Conservation (phyloP, 2,329 filamentous ascomycete genomes). For the Chaetomiaceae sp. region DNA sequence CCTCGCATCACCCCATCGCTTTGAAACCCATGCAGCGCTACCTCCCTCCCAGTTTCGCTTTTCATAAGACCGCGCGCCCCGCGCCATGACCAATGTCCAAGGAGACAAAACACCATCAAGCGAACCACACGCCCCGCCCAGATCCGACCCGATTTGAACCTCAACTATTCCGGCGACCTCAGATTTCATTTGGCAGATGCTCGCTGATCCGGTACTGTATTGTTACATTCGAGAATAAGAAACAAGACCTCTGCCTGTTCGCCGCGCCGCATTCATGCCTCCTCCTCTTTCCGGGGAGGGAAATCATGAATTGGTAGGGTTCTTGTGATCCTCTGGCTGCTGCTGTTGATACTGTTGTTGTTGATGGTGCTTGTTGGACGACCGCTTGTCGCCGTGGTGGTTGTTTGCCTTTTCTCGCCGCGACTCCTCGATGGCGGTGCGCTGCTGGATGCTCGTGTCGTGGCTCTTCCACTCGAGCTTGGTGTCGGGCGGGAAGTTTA, state of each 20-base stretch:
- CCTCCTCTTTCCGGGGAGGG: not conserved
- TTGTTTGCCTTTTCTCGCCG: conserved; percentile 74
- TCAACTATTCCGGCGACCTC: not conserved
- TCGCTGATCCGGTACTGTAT: conserved; percentile 20
- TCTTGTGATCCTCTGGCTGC: conserved; percentile 19
- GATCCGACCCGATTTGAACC: not conserved
- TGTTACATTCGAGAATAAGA: no score
- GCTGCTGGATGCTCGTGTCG: conserved; percentile 90
- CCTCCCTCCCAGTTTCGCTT: conserved; percentile 6
- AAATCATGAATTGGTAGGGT: conserved; percentile 11
- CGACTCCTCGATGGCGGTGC: conserved; percentile 84
- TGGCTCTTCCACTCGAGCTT: conserved; percentile 94
- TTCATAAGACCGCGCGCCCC: conserved; percentile 7
- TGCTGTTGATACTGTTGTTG: conserved; percentile 15
- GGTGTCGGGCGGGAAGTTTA: conserved; percentile 82
- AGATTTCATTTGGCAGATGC: conserved; percentile 14
- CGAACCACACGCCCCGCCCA: not conserved
- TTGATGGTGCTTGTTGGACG: conserved; percentile 32
- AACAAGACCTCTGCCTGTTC: not conserved
- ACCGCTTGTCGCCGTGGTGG: conserved; percentile 32
- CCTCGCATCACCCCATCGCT: not conserved
- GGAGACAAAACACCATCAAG: conserved; percentile 1
- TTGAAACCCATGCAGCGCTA: conserved; percentile 8
- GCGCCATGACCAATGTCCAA: conserved; percentile 6
- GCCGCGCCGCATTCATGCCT: not conserved